A percentile compares a stretch with the other conserved stretches of the same genome.
phyloP scores from a whole-genome alignment of 768 basidiomycete genomes.

The Russula earlei region DNA sequence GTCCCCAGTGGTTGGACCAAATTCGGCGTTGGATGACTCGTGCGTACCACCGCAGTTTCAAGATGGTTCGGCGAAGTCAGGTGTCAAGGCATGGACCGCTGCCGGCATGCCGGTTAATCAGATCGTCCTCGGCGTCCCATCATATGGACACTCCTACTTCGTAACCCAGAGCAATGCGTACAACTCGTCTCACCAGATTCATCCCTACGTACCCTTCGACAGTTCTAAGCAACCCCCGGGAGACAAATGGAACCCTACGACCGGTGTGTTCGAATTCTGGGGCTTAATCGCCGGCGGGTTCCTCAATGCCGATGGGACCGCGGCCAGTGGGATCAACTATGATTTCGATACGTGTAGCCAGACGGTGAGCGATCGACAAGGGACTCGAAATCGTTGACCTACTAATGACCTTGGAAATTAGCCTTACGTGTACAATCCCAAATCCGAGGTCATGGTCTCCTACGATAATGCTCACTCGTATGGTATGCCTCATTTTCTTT shows the following conservation, averaged over 20 bases:
- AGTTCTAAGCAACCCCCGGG: constrained; percentile 12
- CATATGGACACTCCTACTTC: no score
- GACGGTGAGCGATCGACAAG: constrained; percentile 41
- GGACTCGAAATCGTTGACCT: background rate
- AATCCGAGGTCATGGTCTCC: constrained; percentile 46
- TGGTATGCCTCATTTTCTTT: background rate
- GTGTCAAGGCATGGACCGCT: no score
- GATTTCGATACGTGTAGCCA: constrained; percentile 50
- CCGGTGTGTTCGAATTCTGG: constrained; percentile 51
- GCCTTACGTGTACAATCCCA: constrained; percentile 60
- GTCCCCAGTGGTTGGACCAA: no score
- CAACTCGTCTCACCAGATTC: no score
- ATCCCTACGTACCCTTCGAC: no score
- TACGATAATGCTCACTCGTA: constrained; percentile 59
- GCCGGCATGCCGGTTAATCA: no score
- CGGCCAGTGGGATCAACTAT: constrained; percentile 38
- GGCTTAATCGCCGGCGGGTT: constrained; percentile 46
- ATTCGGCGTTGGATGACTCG: no score
- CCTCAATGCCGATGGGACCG: constrained; percentile 34
- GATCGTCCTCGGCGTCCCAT: no score
- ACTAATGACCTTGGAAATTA: no score
- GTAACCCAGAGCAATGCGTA: no score
- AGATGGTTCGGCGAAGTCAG: no score
- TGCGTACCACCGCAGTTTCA: no score
- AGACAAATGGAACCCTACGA: constrained; percentile 42